Conservation (phyloP, 2,329 filamentous ascomycete species). For the Rachicladosporium sp. region DNA sequence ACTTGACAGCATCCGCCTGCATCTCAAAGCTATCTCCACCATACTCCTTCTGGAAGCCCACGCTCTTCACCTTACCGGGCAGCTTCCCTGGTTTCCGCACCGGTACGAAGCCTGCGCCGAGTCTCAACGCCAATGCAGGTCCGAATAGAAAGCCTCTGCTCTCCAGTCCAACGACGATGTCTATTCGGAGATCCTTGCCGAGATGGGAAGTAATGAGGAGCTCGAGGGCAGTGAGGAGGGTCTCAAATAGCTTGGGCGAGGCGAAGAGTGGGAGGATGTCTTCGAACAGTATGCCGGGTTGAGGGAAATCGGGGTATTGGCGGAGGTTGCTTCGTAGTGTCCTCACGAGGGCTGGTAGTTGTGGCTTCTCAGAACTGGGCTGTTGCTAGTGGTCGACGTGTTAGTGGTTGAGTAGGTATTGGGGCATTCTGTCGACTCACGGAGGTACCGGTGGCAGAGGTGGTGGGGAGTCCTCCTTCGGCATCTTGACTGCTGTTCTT, state of each 20-base stretch:
- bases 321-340: slow-evolving; percentile 62
- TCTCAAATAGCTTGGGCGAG: slow-evolving; percentile 57
- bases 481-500: slow-evolving; percentile 23
- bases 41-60: slow-evolving; percentile 89
- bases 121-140: slow-evolving; percentile 68
- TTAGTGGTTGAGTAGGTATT: no score
- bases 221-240: slow-evolving; percentile 73
- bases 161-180: slow-evolving; percentile 87
- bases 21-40: slow-evolving; percentile 93
- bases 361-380: slow-evolving; percentile 22
- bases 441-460: slow-evolving; percentile 33
- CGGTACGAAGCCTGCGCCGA: slow-evolving; percentile 80
- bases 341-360: slow-evolving; percentile 50
- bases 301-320: slow-evolving; percentile 84
- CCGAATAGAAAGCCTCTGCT: slow-evolving; percentile 93
- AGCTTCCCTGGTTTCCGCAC: slow-evolving; percentile 94
- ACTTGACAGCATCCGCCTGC: slow-evolving; percentile 72
- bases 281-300: slow-evolving; percentile 86
- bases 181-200: slow-evolving; percentile 33
- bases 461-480: slow-evolving; percentile 37
- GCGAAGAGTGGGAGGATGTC: slow-evolving; percentile 96
- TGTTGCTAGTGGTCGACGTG: not conserved
- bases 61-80: slow-evolving; percentile 75
- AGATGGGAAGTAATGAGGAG: slow-evolving; percentile 51
- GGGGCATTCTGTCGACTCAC: no score